A percentile compares a stretch with the other conserved stretches of the same genome.
Conservation (phyloP, 768 basidiomycete genomes). For the Rhodotorula paludigena region DNA sequence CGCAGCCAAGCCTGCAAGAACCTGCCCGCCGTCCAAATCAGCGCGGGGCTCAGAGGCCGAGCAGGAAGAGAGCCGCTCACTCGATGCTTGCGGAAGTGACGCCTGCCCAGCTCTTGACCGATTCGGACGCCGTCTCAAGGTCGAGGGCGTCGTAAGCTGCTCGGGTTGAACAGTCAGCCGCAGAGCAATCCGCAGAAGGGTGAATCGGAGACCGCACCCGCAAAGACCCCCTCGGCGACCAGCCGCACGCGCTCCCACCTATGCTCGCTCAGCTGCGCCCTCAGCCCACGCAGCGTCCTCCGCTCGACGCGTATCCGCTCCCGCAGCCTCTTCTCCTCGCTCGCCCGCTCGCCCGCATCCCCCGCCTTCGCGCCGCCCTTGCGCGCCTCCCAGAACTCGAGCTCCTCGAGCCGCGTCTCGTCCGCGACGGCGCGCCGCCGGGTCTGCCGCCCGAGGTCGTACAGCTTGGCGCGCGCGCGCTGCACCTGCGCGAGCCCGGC, state of each 20-base stretch:
- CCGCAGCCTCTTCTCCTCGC: conserved; percentile 2
- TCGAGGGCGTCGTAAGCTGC: conserved; percentile 27
- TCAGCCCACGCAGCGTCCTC: not conserved
- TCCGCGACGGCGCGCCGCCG: not conserved
- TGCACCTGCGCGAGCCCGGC: not conserved
- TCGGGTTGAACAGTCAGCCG: not conserved
- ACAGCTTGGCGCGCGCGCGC: not conserved
- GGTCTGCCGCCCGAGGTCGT: not conserved
- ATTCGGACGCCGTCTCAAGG: not conserved
- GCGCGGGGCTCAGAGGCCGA: too few species aligned
- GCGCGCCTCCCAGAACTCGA: conserved; percentile 22
- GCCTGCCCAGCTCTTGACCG: not conserved
- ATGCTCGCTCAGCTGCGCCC: not conserved
- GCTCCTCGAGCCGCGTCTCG: conserved; percentile 3
- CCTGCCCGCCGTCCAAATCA: not conserved
- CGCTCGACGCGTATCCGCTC: conserved; percentile 1
- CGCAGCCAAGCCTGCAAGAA: not conserved
- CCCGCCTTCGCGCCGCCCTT: not conserved
- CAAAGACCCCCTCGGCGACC: conserved; percentile 17
- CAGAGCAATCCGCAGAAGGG: too few species aligned
- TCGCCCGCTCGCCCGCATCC: not conserved
- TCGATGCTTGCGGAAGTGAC: conserved; percentile 3
- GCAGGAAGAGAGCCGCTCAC: not conserved
- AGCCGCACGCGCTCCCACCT: conserved; percentile 7
- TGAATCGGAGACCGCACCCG: conserved; percentile 1